Conservation (phyloP, 75 land plant species). For the Pinus albicaulis region DNA sequence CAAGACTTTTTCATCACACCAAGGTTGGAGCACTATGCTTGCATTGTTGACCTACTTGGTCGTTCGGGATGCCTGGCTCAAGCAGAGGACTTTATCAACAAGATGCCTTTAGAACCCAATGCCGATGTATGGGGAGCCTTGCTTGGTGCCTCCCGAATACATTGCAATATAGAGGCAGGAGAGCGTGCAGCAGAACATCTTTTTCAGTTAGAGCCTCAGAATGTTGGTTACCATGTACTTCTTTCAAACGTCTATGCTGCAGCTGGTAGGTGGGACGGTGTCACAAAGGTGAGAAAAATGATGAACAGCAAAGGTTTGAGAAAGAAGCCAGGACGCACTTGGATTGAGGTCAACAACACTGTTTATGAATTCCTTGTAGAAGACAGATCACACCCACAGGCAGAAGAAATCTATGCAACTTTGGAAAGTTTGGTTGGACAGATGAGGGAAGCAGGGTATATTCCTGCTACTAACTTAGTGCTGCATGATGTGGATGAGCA, state of each 20-base stretch:
- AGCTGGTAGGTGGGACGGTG: constrained; percentile 10
- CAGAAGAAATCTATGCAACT: not conserved
- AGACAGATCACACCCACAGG: not conserved
- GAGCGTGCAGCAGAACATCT: constrained; percentile 7
- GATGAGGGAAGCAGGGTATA: constrained; percentile 6
- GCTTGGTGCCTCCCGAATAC: constrained; percentile 25
- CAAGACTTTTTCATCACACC: constrained; percentile 16
- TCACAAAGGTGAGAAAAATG: not conserved
- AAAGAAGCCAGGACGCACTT: constrained; percentile 12
- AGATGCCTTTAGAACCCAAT: constrained; percentile 21
- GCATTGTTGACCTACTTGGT: constrained; percentile 26
- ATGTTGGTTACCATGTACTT: constrained; percentile 16
- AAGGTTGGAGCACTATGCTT: constrained; percentile 18
- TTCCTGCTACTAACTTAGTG: not conserved
- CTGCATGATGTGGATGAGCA: constrained; percentile 1
- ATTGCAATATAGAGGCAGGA: constrained; percentile 13
- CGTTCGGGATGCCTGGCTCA: constrained; percentile 13
- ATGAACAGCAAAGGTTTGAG: constrained; percentile 1
- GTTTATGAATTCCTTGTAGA: constrained; percentile 6
- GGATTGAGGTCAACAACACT: constrained; percentile 10
- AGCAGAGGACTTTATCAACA: constrained; percentile 13
- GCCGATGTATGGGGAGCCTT: constrained; percentile 12
- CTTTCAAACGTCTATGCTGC: constrained; percentile 21
- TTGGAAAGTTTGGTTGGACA: not conserved
- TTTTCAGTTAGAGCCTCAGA: constrained; percentile 11